These are phyloP conservation scores for Penicillium cosmopolitanum DNA, from an alignment of 495 filamentous ascomycete genomes.

Conservation along the genomic window DNA sequence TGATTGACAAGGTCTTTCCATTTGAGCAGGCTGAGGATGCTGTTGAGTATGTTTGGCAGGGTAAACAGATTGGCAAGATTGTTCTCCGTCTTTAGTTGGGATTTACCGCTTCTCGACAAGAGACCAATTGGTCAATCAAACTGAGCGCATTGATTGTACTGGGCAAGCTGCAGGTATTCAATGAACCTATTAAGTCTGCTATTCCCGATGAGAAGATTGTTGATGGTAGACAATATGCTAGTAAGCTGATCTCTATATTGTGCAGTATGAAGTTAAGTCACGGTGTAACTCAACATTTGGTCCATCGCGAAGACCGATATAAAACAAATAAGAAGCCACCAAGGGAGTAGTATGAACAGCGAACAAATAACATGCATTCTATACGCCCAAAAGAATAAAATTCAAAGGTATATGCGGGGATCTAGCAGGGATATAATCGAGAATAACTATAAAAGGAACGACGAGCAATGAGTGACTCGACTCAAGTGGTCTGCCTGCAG, in stretches of 20 bases:
- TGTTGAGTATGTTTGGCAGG: constrained; percentile 41
- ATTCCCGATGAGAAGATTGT: too few species aligned
- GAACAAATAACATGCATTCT: constrained; percentile 13
- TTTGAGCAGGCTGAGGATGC: constrained; percentile 44
- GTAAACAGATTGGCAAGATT: constrained; percentile 42
- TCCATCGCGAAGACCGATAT: background rate
- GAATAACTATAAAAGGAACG: background rate
- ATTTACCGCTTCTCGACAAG: background rate
- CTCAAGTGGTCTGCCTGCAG: background rate
- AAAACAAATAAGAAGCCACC: constrained; percentile 2
- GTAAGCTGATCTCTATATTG: too few species aligned
- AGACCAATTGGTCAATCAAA: too few species aligned
- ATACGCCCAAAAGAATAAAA: constrained; percentile 15
- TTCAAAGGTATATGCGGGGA: constrained; percentile 10
- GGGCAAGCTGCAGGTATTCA: too few species aligned
- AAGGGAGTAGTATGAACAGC: constrained; percentile 15
- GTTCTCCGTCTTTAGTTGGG: constrained; percentile 28
- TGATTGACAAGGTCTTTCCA: constrained; percentile 34
- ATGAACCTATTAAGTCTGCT: too few species aligned
- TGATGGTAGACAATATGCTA: too few species aligned
- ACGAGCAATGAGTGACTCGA: background rate
- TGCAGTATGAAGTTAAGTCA: too few species aligned
- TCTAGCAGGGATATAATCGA: constrained; percentile 18
- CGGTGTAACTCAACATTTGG: background rate
- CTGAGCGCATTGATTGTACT: too few species aligned